Base-by-base conservation (phyloP, 2,329 filamentous ascomycete genomes). In the Colletotrichum sp. region DNA sequence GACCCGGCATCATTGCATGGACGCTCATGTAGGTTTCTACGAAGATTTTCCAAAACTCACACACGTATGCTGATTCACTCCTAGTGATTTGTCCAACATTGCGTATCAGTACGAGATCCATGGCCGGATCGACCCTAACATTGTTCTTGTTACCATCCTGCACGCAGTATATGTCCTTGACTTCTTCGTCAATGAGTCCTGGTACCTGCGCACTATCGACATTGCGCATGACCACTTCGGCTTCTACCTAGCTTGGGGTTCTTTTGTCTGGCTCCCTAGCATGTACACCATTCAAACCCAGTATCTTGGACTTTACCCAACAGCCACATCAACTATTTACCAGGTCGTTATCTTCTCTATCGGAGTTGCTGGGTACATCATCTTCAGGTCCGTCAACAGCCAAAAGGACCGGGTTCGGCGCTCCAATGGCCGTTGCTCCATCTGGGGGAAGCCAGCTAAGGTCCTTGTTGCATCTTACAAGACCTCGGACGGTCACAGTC, bases 271-370 rank as follows among this genome's bases (percentile, higher is more conserved):
- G 80, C 80, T 89, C 3, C 87, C 88, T 0, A 83, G 81, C 1
- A 84, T 86, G 28, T 89, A 89, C 78, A 89, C 88, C 1, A 82
- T 88, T 1, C 88, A 89, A 75, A 84, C 84, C 0, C 88, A 89
- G 74, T 89, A 88, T 67, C 81, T 89, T 1, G 85, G 86, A 4
- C 79, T 81, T 2, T 85, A 89, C 71, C 87, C 87, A 3, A 79
- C 39, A 62, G 84, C 66, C 66, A 79, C 65, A 65, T 85, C 44
- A 67, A 81, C n/a, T 18, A 64, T n/a, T 24, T 81, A 80, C 13
- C 22, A 80, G 5, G 71, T 74, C 3, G 65, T 3, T 18, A 34
- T 28, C 18, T 63, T 70, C 57, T 70, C 57, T 18, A 5, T 70
- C 8, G 68, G 68, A 62, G 24, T 85, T 60, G 72, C 81, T 72